phyloP scores from a whole-genome alignment of 768 basidiomycete genomes.

The Suillus luteus region DNA sequence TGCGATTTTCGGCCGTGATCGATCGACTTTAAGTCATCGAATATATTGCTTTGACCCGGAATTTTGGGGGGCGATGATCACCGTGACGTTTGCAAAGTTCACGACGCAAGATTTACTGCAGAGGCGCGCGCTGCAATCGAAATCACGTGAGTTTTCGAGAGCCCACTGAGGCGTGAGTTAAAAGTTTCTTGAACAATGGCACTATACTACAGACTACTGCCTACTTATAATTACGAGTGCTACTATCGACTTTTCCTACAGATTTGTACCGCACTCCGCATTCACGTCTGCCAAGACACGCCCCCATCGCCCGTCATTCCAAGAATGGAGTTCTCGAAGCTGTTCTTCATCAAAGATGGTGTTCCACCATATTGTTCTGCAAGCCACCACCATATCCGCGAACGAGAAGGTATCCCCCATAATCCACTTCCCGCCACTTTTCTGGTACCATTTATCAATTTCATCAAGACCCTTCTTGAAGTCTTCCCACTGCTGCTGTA shows the following conservation, averaged over 20 bases:
- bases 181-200: too few species aligned
- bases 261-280: slow-evolving; percentile 3
- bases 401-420: slow-evolving; percentile 11
- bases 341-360: slow-evolving; percentile 9
- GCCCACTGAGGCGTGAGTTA: too few species aligned
- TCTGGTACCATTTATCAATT: slow-evolving; percentile 10
- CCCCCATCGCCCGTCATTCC: slow-evolving; percentile 12
- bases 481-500: slow-evolving; percentile 4
- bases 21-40: too few species aligned
- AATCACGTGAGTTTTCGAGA: too few species aligned
- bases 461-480: slow-evolving; percentile 8
- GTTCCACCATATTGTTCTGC: slow-evolving; percentile 9
- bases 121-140: too few species aligned
- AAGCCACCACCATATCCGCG: slow-evolving; percentile 12
- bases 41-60: too few species aligned
- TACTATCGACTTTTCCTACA: not conserved
- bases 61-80: too few species aligned
- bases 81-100: too few species aligned
- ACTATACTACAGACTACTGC: too few species aligned
- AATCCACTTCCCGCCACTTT: slow-evolving; percentile 13
- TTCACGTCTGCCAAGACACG: slow-evolving; percentile 3
- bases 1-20: too few species aligned
- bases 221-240: not conserved
- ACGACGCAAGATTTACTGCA: too few species aligned
- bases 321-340: slow-evolving; percentile 7